Conservation (phyloP, 1,139 yeast species). For the Lodderomyces pseudojiufengensis region DNA sequence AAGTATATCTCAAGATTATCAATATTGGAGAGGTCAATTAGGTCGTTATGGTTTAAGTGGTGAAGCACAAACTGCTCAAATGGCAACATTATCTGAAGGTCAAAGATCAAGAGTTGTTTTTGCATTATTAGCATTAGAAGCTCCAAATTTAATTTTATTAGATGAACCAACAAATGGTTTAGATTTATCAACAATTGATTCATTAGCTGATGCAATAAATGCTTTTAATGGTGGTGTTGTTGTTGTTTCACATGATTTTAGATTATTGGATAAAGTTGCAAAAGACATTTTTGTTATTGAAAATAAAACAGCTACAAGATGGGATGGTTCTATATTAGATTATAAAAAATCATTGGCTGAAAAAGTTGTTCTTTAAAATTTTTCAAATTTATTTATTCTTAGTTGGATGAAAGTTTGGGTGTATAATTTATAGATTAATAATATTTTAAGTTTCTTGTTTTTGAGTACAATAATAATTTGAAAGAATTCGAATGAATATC, state of each 20-base stretch:
- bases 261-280: conserved; percentile 94
- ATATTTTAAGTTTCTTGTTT: too few relatives aligned
- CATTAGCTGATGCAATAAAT: conserved; percentile 93
- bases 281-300: conserved; percentile 96
- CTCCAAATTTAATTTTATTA: conserved; percentile 89
- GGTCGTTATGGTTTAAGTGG: conserved; percentile 99
- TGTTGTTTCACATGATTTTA: conserved; percentile 98
- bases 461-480: too few relatives aligned
- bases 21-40: conserved; percentile 98
- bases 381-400: not conserved
- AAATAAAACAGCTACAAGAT: conserved; percentile 89
- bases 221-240: conserved; percentile 97
- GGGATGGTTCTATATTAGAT: conserved; percentile 89
- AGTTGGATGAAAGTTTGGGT: not conserved
- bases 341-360: conserved; percentile 93
- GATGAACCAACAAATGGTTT: conserved; percentile 99
- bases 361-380: conserved; percentile 52
- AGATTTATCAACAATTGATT: conserved; percentile 97
- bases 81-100: conserved; percentile 98
- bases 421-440: not conserved
- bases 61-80: conserved; percentile 96
- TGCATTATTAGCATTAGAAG: conserved; percentile 90
- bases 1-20: conserved; percentile 90
- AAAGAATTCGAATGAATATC: too few relatives aligned
- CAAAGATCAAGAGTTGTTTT: conserved; percentile 98